Percentiles rank a stretch among this genome's conserved stretches.
These are phyloP conservation scores for Periglandula ipomoeae DNA, from an alignment of 2,329 filamentous ascomycete genomes.

Conservation along the genomic window DNA sequence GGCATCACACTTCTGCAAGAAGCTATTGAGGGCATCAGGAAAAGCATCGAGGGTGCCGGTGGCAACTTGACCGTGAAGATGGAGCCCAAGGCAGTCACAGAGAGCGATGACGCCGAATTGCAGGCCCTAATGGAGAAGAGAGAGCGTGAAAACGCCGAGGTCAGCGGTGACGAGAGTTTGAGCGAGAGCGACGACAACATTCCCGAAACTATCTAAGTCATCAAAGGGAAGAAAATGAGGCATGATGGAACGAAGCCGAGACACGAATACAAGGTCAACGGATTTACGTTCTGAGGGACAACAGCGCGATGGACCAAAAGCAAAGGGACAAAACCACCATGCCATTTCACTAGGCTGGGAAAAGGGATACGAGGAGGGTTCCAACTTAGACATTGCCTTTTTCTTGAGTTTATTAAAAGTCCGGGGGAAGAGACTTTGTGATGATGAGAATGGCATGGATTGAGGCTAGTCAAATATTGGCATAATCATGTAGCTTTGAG, in stretches of 20 bases:
- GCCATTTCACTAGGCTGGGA: neutral
- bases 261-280: neutral
- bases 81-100: slow-evolving; percentile 97
- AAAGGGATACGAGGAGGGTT: neutral
- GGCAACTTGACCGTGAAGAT: slow-evolving; percentile 88
- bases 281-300: neutral
- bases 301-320: neutral
- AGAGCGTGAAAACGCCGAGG: slow-evolving; percentile 94
- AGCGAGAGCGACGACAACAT: slow-evolving; percentile 88
- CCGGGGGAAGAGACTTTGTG: neutral
- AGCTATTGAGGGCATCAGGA: slow-evolving; percentile 79
- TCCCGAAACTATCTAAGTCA: slow-evolving; percentile 28
- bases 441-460: neutral
- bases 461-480: slow-evolving; percentile 2
- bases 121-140: slow-evolving; percentile 99
- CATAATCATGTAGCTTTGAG: slow-evolving; percentile 4
- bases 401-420: neutral
- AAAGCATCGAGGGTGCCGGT: slow-evolving; percentile 66
- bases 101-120: slow-evolving; percentile 94
- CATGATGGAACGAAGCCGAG: neutral
- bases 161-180: slow-evolving; percentile 93
- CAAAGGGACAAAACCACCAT: neutral
- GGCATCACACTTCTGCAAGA: slow-evolving; percentile 81
- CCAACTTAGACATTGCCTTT: neutral
- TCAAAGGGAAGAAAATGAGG: neutral